phyloP scores from a whole-genome alignment of 2,329 filamentous ascomycete species.

The Fusarium secorum region DNA sequence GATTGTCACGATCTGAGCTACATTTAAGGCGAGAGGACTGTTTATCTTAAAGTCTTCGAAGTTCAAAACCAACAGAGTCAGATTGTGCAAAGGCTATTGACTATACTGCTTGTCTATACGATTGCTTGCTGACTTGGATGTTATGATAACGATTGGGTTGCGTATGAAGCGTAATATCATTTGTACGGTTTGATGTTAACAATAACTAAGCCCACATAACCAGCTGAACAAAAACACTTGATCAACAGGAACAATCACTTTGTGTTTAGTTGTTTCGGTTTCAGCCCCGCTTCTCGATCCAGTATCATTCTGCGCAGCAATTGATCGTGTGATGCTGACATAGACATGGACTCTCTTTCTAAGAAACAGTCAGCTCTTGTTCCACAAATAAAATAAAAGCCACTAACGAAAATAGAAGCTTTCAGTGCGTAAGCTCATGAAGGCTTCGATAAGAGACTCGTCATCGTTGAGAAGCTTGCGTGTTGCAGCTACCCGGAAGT shows the following conservation, averaged over 20 bases:
- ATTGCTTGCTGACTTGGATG: neutral
- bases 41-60: neutral
- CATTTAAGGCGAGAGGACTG: neutral
- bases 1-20: neutral
- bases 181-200: too few relatives aligned
- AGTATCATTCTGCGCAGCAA: constrained; percentile 41
- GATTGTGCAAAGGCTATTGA: neutral
- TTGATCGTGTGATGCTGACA: constrained; percentile 41
- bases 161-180: neutral
- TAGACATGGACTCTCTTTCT: constrained; percentile 42
- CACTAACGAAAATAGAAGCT: constrained; percentile 43
- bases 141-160: too few relatives aligned
- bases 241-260: neutral
- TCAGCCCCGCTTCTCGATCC: constrained; percentile 39
- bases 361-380: constrained; percentile 7
- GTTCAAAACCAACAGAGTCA: neutral
- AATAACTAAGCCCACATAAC: neutral
- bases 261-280: constrained; percentile 22
- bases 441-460: constrained; percentile 35
- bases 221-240: neutral
- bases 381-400: neutral
- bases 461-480: constrained; percentile 38
- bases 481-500: constrained; percentile 36
- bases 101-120: neutral
- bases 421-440: constrained; percentile 42